A percentile compares a stretch with the other conserved stretches of the same genome.
These are phyloP conservation scores for Hagleromyces aurorensis DNA, from an alignment of 805 yeast species.

Conservation along the genomic window DNA sequence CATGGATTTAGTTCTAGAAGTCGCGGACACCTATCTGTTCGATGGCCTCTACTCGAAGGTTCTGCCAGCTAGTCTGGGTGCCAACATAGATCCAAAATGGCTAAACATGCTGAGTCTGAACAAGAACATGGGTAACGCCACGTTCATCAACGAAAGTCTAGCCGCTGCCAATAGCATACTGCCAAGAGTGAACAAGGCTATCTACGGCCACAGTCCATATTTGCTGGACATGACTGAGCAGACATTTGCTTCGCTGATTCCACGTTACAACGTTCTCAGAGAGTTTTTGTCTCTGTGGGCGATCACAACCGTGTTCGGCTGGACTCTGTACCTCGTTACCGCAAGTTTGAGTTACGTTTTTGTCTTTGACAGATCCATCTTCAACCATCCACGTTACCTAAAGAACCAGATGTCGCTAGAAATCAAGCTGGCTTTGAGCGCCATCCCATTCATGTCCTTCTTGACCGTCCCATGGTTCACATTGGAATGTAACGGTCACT, in stretches of 20 bases:
- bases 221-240: conserved; percentile 48
- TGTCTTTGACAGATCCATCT: conserved; percentile 79
- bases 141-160: conserved; percentile 16
- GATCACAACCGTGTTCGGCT: conserved; percentile 75
- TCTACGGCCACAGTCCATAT: conserved; percentile 56
- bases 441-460: conserved; percentile 85
- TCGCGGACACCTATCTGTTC: conserved; percentile 60
- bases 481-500: conserved; percentile 74
- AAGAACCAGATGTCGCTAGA: conserved; percentile 89
- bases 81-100: conserved; percentile 27
- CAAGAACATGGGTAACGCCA: conserved; percentile 21
- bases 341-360: conserved; percentile 73
- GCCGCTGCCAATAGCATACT: conserved; percentile 8
- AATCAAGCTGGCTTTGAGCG: conserved; percentile 63
- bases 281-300: conserved; percentile 59
- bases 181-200: conserved; percentile 30
- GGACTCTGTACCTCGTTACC: conserved; percentile 66
- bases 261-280: conserved; percentile 66
- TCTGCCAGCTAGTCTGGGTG: conserved; percentile 50
- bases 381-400: conserved; percentile 92
- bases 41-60: conserved; percentile 67
- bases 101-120: conserved; percentile 17
- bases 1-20: conserved; percentile 93
- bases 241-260: conserved; percentile 59
- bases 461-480: conserved; percentile 89